Base-by-base conservation (phyloP, 2,329 filamentous ascomycete species). In the Penicillium sp. region DNA sequence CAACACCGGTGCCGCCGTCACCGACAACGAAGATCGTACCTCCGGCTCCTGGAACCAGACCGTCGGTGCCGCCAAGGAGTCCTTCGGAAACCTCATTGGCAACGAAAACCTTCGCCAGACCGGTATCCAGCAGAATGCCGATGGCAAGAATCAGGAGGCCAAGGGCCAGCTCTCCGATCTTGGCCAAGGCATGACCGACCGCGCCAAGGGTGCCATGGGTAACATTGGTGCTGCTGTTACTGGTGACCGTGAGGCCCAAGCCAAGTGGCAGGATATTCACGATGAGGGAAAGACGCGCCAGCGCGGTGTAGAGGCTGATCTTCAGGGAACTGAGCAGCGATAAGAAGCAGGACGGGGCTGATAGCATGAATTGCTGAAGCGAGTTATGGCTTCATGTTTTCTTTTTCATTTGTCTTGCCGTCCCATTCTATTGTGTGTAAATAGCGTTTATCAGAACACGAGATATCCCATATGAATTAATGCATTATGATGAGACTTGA, bases 41-140 rank as follows among this genome's bases (percentile, higher is more conserved):
- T 71, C 83, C 18, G 92, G 93, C 45, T 81, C 81, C 18, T 95
- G 88, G 86, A 90, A 96, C 78, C 92, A 97, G 77, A 96, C 91
- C 5, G 68, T 92, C n/a, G 93, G 92, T 52, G 83, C 88, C 1
- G 86, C 86, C 45, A 97, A 97, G 79, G 90, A 97, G 71, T 79
- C 86, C 4, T 61, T 94, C 1, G 93, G 93, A 57, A 86, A 86
- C 18, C 65, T 93, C 5, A 63, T 93, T 24, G 93, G 92, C 59
- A 85, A 83, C 61, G 87, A 94, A 75, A 81, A 79, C 33, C 74
- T 97, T 54, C 93, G 92, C 78, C 79, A 84, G 48, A 70, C 85
- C 23, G 93, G 93, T 5, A 83, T 84, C 30, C 74, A 87, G 65
- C 91, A 97, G 78, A 95, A 96, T 68, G 78, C 83, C 33, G 81